A percentile compares a stretch with the other conserved stretches of the same genome.
Evolutionary conservation across 495 filamentous ascomycete genomes (phyloP).

Genomic region (Aspergillus bertholletiae): DNA sequence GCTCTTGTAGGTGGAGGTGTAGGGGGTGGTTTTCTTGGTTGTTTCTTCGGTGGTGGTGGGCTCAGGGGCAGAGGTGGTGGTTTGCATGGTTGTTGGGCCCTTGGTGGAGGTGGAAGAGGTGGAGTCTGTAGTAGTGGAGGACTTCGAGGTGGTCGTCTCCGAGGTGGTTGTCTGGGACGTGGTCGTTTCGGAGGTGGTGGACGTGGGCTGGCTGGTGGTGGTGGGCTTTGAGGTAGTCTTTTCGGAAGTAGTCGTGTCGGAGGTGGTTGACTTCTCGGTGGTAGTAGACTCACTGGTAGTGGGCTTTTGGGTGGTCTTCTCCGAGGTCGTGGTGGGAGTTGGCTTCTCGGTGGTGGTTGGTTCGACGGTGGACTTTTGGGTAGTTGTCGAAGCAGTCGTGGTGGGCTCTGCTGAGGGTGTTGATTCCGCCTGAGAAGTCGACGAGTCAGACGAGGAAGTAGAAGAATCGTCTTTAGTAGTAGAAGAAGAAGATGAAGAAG

Average conservation of each 20-base stretch:
- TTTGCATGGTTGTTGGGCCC: slow-evolving; percentile 2
- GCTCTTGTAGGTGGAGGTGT: slow-evolving; percentile 29
- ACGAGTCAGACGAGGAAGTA: slow-evolving; percentile 7
- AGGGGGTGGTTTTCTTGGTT: slow-evolving; percentile 18
- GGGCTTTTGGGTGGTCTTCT: slow-evolving; percentile 28
- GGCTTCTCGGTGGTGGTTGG: slow-evolving; percentile 2
- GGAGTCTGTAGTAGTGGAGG: slow-evolving; percentile 42
- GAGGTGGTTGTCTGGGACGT: slow-evolving; percentile 17
- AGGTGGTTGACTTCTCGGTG: too few species aligned
- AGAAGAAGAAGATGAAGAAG: background rate
- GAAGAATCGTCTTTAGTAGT: slow-evolving; percentile 18
- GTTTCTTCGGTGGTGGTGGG: slow-evolving; percentile 20
- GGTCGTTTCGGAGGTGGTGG: slow-evolving; percentile 24
- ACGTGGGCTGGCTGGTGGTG: slow-evolving; percentile 26
- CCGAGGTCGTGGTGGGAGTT: too few species aligned
- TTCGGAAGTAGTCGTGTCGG: too few species aligned
- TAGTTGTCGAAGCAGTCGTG: background rate
- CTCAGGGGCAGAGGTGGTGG: slow-evolving; percentile 14
- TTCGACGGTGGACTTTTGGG: background rate
- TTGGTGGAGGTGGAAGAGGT: slow-evolving; percentile 41
- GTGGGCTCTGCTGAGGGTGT: background rate
- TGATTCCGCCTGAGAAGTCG: slow-evolving; percentile 2
- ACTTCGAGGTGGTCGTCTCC: slow-evolving; percentile 38
- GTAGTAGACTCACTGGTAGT: background rate
- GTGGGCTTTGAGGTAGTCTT: slow-evolving; percentile 26